phyloP scores from a whole-genome alignment of 371 early-diverging fungal species.

The Smittium culicis region DNA sequence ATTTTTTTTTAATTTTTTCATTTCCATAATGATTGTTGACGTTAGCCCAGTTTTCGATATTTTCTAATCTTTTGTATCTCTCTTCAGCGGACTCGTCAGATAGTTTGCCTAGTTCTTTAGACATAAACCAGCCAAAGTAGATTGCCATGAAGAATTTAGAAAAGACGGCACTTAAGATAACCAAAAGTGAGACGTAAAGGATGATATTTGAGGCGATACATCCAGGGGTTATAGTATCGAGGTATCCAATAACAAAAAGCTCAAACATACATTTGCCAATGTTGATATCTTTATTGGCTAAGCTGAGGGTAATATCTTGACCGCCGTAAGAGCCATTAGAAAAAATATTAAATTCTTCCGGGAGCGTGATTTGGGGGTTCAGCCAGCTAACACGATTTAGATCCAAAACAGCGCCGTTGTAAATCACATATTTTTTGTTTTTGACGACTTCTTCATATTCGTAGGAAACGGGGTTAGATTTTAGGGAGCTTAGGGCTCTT shows the following conservation, averaged over 20 bases:
- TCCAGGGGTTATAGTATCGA: constrained; percentile 57
- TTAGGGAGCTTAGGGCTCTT: constrained; percentile 22
- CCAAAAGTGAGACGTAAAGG: constrained; percentile 55
- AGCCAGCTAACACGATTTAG: constrained; percentile 36
- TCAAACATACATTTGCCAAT: constrained; percentile 53
- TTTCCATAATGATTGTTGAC: constrained; percentile 45
- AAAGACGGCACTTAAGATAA: constrained; percentile 62
- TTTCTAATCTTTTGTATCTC: constrained; percentile 37
- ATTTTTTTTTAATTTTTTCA: constrained; percentile 21
- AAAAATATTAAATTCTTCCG: constrained; percentile 23
- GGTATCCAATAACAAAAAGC: constrained; percentile 55
- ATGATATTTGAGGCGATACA: constrained; percentile 67
- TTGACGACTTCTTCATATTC: constrained; percentile 48
- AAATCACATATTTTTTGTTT: constrained; percentile 39
- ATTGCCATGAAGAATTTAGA: constrained; percentile 69
- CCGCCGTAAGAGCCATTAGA: constrained; percentile 34
- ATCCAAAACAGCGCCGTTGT: constrained; percentile 60
- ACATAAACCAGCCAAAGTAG: constrained; percentile 67
- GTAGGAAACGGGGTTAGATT: constrained; percentile 46
- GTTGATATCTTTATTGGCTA: constrained; percentile 34
- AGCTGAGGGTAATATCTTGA: constrained; percentile 44
- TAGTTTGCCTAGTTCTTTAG: constrained; percentile 55
- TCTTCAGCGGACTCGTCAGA: constrained; percentile 49
- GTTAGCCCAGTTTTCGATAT: constrained; percentile 44
- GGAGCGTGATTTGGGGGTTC: constrained; percentile 26